Percentiles rank a stretch among this genome's conserved stretches.
Evolutionary conservation across 306 rosid genomes (phyloP).

Genomic region (Trifolium subterraneum): DNA sequence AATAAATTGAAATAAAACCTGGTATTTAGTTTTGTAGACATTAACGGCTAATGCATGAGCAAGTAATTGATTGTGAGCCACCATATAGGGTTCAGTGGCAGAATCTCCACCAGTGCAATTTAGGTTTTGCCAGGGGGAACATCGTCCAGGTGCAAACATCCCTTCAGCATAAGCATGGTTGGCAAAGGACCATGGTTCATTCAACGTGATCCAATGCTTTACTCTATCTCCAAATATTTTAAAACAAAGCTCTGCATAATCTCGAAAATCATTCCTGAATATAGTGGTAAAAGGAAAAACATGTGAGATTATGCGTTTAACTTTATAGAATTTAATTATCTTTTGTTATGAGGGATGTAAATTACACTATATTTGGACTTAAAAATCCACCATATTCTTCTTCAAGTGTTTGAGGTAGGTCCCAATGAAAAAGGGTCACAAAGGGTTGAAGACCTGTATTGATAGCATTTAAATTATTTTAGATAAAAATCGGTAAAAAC

Average conservation of each 20-base stretch:
- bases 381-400: slow-evolving; percentile 58
- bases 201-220: slow-evolving; percentile 38
- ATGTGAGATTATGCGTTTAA: not conserved
- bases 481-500: not conserved
- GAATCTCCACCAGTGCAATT: slow-evolving; percentile 55
- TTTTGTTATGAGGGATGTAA: not conserved
- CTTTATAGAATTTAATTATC: not conserved
- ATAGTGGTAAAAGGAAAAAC: not conserved
- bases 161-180: not conserved
- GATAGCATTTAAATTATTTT: not conserved
- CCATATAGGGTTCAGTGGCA: slow-evolving; percentile 59
- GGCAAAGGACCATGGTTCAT: slow-evolving; percentile 28
- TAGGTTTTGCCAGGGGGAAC: slow-evolving; percentile 46
- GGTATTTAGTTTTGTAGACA: slow-evolving; percentile 47
- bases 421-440: slow-evolving; percentile 65
- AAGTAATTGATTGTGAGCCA: slow-evolving; percentile 51
- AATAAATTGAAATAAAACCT: slow-evolving; percentile 37
- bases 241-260: slow-evolving; percentile 40
- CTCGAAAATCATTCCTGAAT: slow-evolving; percentile 33
- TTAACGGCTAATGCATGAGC: slow-evolving; percentile 56
- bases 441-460: slow-evolving; percentile 50
- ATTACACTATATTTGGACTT: slow-evolving; percentile 50
- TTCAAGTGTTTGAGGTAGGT: slow-evolving; percentile 59
- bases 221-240: slow-evolving; percentile 41
- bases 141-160: slow-evolving; percentile 14